phyloP scores from a whole-genome alignment of 257 asterid species.

The Oldenlandia corymbosa region DNA sequence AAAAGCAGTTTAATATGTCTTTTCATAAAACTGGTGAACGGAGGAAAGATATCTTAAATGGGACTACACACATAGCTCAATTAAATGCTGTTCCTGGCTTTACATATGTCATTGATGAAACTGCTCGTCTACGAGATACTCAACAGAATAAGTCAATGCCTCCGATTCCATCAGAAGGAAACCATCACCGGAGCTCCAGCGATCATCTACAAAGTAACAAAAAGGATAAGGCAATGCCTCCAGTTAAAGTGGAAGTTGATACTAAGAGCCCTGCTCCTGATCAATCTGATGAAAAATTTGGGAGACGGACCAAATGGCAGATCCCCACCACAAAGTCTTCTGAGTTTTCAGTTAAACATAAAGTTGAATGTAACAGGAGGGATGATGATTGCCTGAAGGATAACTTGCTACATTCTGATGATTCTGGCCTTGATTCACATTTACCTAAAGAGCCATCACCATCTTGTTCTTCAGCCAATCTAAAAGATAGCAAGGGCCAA shows the following conservation, averaged over 20 bases:
- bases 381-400: constrained; percentile 33
- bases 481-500: constrained; percentile 30
- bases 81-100: constrained; percentile 76
- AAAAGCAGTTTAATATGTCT: constrained; percentile 59
- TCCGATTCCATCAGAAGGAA: constrained; percentile 39
- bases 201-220: constrained; percentile 32
- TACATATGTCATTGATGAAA: constrained; percentile 55
- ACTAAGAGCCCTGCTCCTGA: constrained; percentile 59
- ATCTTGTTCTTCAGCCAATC: constrained; percentile 28
- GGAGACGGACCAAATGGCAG: constrained; percentile 23
- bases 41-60: constrained; percentile 38
- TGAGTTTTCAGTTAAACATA: constrained; percentile 25
- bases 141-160: constrained; percentile 33
- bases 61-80: constrained; percentile 56
- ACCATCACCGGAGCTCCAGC: constrained; percentile 29
- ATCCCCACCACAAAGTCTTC: constrained; percentile 20
- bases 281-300: constrained; percentile 24
- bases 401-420: constrained; percentile 23
- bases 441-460: constrained; percentile 26
- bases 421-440: constrained; percentile 33
- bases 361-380: constrained; percentile 34
- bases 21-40: constrained; percentile 56
- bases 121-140: constrained; percentile 30
- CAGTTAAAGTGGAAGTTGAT: constrained; percentile 42
- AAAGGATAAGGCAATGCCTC: constrained; percentile 25